Evolutionary conservation across 1,139 yeast genomes (phyloP).

Genomic region (Scheffersomyces illinoinensis): DNA sequence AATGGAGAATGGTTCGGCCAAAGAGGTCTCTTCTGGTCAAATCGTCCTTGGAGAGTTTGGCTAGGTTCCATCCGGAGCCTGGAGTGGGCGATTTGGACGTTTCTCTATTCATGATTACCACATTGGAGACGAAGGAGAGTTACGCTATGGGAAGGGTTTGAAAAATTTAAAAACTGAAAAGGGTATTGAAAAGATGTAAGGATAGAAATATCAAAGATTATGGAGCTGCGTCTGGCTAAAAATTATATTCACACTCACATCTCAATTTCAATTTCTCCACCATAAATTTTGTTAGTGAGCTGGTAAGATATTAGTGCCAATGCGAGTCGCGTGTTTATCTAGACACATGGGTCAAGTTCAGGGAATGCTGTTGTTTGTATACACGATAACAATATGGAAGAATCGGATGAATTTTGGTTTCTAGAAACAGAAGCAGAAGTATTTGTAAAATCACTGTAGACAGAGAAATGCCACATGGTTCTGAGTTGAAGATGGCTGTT

Average conservation of each 20-base stretch:
- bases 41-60: constrained; percentile 41
- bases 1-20: constrained; percentile 71
- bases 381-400: neutral
- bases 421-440: too few species aligned
- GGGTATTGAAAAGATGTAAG: neutral
- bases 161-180: neutral
- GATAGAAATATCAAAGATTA: neutral
- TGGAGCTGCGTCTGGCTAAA: neutral
- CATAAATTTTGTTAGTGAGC: neutral
- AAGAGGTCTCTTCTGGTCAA: constrained; percentile 61
- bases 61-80: constrained; percentile 10
- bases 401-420: neutral
- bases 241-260: neutral
- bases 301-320: neutral
- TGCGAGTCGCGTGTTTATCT: neutral
- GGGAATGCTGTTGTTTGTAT: neutral
- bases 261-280: neutral
- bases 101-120: constrained; percentile 1
- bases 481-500: too few species aligned
- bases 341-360: neutral
- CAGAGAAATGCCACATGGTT: too few species aligned
- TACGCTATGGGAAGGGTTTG: neutral
- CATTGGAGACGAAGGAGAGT: neutral
- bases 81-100: constrained; percentile 1
- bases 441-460: too few species aligned